Evolutionary conservation across 1,284 basidiomycete species (phyloP).

Genomic region (Sanghuangporus sanghuang): DNA sequence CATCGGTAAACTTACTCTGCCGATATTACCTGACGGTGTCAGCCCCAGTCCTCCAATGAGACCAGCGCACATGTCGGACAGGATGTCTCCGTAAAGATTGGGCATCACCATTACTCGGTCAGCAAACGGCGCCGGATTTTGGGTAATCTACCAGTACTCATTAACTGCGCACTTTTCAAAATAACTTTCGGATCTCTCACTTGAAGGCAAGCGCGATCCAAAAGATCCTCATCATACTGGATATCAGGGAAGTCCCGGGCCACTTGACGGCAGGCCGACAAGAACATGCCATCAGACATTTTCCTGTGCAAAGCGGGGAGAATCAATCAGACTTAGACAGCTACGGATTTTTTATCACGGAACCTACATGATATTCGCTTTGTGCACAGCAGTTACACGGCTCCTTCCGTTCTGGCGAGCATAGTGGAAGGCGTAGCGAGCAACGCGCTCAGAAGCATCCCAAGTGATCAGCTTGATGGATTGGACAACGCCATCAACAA

Average conservation of each 20-base stretch:
- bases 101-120: conserved; percentile 99
- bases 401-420: conserved; percentile 84
- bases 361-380: conserved; percentile 95
- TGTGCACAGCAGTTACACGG: conserved; percentile 98
- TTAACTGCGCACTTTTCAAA: background rate
- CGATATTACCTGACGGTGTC: conserved; percentile 98
- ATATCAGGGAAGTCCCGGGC: conserved; percentile 96
- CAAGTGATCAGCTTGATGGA: conserved; percentile 99
- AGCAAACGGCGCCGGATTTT: conserved; percentile 90
- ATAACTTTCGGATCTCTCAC: conserved; percentile 33
- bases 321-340: background rate
- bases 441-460: conserved; percentile 98
- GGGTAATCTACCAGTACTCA: conserved; percentile 56
- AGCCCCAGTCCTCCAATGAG: conserved; percentile 97
- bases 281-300: conserved; percentile 99
- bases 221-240: conserved; percentile 93
- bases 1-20: conserved; percentile 47
- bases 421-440: conserved; percentile 98
- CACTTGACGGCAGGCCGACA: conserved; percentile 95
- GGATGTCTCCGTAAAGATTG: conserved; percentile 96
- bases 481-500: conserved; percentile 98
- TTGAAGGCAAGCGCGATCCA: conserved; percentile 95
- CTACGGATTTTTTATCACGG: background rate
- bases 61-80: conserved; percentile 99
- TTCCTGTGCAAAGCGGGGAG: conserved; percentile 54